A percentile compares a stretch with the other conserved stretches of the same genome.
Evolutionary conservation across 1,284 basidiomycete species (phyloP).

Genomic region (Irpex rosettiformis): DNA sequence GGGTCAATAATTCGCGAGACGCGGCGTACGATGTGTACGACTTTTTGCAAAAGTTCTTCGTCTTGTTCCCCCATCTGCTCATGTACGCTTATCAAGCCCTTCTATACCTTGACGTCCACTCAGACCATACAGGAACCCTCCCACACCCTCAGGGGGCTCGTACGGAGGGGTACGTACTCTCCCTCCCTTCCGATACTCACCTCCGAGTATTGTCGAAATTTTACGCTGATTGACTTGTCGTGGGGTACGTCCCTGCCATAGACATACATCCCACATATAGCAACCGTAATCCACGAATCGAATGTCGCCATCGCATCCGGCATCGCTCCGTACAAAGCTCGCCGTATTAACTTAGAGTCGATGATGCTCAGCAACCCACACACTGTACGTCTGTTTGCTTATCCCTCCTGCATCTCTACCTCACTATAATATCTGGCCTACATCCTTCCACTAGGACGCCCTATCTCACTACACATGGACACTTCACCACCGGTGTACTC

Average conservation of each 20-base stretch:
- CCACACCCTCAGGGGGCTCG: constrained; percentile 29
- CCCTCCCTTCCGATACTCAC: neutral
- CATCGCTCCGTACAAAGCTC: no score
- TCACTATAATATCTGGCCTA: neutral
- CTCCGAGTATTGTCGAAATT: no score
- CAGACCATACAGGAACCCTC: constrained; percentile 22
- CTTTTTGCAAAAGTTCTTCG: constrained; percentile 33
- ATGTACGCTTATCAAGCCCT: constrained; percentile 16
- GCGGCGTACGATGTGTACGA: constrained; percentile 32
- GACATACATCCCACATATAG: constrained; percentile 31
- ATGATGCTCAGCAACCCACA: constrained; percentile 32
- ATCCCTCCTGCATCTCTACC: neutral
- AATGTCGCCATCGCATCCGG: constrained; percentile 22
- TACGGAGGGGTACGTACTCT: constrained; percentile 27
- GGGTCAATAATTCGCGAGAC: constrained; percentile 27
- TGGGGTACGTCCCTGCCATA: no score
- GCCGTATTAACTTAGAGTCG: constrained; percentile 32
- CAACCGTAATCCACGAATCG: constrained; percentile 30
- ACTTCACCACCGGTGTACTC: constrained; percentile 25
- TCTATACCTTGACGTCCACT: neutral
- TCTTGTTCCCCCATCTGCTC: constrained; percentile 25
- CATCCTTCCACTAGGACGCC: no score
- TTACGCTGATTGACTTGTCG: no score
- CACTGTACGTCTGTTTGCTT: constrained; percentile 26
- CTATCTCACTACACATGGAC: constrained; percentile 27